Base-by-base conservation (phyloP, 2,329 filamentous ascomycete species). In the Dendryphion nanum region DNA sequence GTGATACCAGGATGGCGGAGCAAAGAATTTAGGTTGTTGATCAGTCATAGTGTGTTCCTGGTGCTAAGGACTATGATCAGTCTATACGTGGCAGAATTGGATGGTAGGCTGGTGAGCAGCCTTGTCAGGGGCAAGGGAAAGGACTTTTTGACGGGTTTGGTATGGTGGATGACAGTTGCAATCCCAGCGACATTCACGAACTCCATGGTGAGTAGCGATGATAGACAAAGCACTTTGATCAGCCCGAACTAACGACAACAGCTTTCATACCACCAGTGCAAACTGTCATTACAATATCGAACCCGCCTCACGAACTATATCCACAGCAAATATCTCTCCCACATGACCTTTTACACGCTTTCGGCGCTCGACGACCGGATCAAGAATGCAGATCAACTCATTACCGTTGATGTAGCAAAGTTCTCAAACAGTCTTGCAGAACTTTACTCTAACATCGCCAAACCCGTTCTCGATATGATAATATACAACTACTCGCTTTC, bases 161-260 rank as follows among this genome's bases (percentile, higher is more conserved):
- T 94, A 5, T 96, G 91, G 89, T 98, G 93, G 93, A 98, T 98
- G 93, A 66, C 91, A 38, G 93, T 98, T 50, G 91, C 93, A 18
- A 78, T 98, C 13, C 93, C 93, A 7, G 93, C 93, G 2, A 97
- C 93, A 0, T 96, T 97, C 64, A 98, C 93, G 28, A 98, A 98
- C 67, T 96, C 90, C 1, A 98, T 98, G 93, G 87, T 93, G 67
- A 66, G 79, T 64, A 14, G 12, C 10, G 13, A 30, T 10, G n/a
- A 26, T 26, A n/a, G 23, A 10, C 10, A 26, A 26, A n/a, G 10
- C 29, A 8, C 23, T 26, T 26, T n/a, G n/a, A 26, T 26, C 23
- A 26, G 23, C 8, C 23, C 23, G 8, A 13, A 40, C 48, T 56
- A 36, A 65, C 38, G 40, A 57, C 2, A 15, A 37, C 32, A 94